Conservation (phyloP, 129 eudicot genomes). For the Solidago caesia region DNA sequence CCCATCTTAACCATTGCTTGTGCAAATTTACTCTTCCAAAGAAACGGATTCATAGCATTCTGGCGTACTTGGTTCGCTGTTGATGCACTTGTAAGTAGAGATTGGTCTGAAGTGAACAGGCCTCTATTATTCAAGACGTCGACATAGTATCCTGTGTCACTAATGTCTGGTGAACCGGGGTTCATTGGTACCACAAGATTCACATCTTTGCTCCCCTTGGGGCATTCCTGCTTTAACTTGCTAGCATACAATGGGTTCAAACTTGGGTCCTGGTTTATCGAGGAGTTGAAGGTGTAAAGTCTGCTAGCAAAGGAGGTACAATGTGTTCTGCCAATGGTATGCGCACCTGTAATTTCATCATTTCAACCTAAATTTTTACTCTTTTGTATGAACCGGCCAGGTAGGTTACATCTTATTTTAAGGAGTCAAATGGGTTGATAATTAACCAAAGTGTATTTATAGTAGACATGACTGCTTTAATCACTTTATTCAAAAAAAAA, state of each 20-base stretch:
- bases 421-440: neutral
- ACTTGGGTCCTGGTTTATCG: conserved; percentile 52
- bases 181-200: conserved; percentile 70
- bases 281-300: conserved; percentile 52
- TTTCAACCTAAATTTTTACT: neutral
- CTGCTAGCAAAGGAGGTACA: conserved; percentile 64
- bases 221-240: conserved; percentile 65
- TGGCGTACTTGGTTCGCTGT: conserved; percentile 55
- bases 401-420: too few relatives aligned
- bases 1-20: conserved; percentile 90
- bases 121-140: conserved; percentile 49
- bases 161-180: conserved; percentile 47
- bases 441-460: too few relatives aligned
- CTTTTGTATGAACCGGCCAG: too few relatives aligned
- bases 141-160: conserved; percentile 49
- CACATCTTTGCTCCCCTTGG: conserved; percentile 37
- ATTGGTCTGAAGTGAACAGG: conserved; percentile 67
- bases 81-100: conserved; percentile 39
- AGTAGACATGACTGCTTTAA: too few relatives aligned
- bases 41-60: conserved; percentile 42
- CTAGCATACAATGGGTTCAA: conserved; percentile 44
- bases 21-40: conserved; percentile 59
- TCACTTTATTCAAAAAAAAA: too few relatives aligned
- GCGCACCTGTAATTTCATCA: conserved; percentile 46
- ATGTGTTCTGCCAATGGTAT: conserved; percentile 67